Evolutionary conservation across 1,284 basidiomycete species (phyloP).

Genomic region (Violaceomyces palustris): DNA sequence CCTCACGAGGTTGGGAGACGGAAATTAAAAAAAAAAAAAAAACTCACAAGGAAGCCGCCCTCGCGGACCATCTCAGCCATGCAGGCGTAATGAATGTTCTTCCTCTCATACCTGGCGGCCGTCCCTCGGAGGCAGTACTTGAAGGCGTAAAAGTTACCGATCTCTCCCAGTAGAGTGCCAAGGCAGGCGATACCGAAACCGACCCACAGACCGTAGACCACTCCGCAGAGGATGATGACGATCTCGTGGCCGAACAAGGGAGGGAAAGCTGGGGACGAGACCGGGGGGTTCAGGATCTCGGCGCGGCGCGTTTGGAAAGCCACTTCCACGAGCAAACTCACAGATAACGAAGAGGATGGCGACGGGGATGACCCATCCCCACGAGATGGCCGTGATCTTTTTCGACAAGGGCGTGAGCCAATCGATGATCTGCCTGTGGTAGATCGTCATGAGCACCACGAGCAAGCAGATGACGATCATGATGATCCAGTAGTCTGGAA

Average conservation of each 20-base stretch:
- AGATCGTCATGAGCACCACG: conserved; percentile 63
- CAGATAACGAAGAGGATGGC: conserved; percentile 67
- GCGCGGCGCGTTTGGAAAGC: too few relatives aligned
- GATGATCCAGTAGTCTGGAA: conserved; percentile 59
- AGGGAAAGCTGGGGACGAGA: conserved; percentile 14
- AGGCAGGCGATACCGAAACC: conserved; percentile 42
- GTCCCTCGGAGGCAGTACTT: conserved; percentile 62
- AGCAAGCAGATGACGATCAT: conserved; percentile 55
- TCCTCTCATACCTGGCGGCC: conserved; percentile 68
- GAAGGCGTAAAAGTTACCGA: conserved; percentile 58
- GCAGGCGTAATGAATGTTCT: conserved; percentile 69
- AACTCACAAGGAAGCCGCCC: conserved; percentile 76
- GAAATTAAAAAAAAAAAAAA: too few relatives aligned
- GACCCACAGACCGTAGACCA: conserved; percentile 57
- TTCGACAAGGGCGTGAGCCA: conserved; percentile 64
- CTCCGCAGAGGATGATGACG: conserved; percentile 67
- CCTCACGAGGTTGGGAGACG: too few relatives aligned
- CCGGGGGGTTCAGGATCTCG: too few relatives aligned
- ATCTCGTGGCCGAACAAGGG: conserved; percentile 70
- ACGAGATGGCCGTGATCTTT: conserved; percentile 60
- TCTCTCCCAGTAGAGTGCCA: conserved; percentile 44
- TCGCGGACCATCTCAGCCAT: conserved; percentile 70
- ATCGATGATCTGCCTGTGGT: conserved; percentile 64
- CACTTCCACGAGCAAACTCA: conserved; percentile 57
- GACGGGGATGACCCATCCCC: conserved; percentile 78